Base-by-base conservation (phyloP, 345 rosid species). In the Gossypium herbaceum region DNA sequence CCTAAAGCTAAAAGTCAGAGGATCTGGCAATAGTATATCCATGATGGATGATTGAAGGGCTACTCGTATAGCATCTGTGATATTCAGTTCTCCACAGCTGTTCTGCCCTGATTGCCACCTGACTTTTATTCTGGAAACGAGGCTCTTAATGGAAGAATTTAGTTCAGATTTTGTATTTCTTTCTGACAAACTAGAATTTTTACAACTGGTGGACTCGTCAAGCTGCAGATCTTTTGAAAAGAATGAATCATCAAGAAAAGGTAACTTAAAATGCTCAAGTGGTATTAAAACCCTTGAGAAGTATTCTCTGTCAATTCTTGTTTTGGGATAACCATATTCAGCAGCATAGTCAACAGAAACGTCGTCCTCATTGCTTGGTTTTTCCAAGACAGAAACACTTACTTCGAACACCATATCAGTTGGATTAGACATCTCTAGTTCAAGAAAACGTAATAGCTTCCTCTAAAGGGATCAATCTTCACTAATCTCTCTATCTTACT, bases 21-120 rank as follows among this genome's bases (percentile, higher is more conserved):
- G 99, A 87, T 96, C 99, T 43, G 98, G 98, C 63, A 96, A 85
- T 79, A 96, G 83, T 59, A 96, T 92, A 81, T 96, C 99, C 98
- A 93, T 89, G 75, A 90, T 94, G 0, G 97, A 92, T 57, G 97
- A 81, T 83, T 91, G 95, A 43, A 96, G 97, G 4, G 97, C 98
- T 62, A 93, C 84, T 80, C 88, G 94, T 78, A 93, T 86, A 72
- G 97, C 92, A 75, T 96, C 97, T 82, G 88, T 93, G 73, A 92
- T 92, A 80, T 92, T 92, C 82, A 96, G 73, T 79, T 93, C 97
- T 57, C 99, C 97, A 0, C 88, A 93, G 91, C 99, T 92, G 86
- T 91, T 93, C 77, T 93, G 85, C 63, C 99, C 98, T 9, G 99
- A 93, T 61, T 88, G 94, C 98, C 99, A 96, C 75, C 92, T 82